Evolutionary conservation across 371 early-diverging fungal species (phyloP), one percentile per base, ranked within the genome.

Genomic region (Mucor mucedo): DNA sequence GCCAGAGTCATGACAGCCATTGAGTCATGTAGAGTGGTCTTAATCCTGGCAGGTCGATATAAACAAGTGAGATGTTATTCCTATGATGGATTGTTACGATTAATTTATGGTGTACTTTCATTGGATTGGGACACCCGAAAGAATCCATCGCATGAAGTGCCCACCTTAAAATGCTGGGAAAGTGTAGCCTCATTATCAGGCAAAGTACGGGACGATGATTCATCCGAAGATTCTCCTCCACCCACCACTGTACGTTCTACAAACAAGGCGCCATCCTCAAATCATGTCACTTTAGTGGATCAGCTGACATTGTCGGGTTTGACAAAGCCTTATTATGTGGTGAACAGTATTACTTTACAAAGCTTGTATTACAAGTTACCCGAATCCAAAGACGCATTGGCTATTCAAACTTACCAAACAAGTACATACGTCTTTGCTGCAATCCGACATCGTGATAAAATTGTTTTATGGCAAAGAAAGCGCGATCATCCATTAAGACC

Each of bases 61-160:
- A 72, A 73, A 16, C 74, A 77, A 55, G 72, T 81, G 5, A 70
- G 82, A 10, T 81, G 82, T 42, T 81, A 81, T 49, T 78, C 77
- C 1, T 66, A 74, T 2, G 74, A 76, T 49, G 77, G 75, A 2
- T 27, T 81, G 3, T 39, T 77, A 2, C 44, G 66, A 27, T 65
- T 78, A 0, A 62, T 70, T 9, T 77, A 78, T 48, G 73, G 65
- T 5, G 64, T 76, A 2, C 54, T 70, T 11, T 42, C 47, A 5
- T 33, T 78, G 3, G 62, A 71, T 41, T 80, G 80, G 80, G n/a
- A 58, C 0, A 10, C 40, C 28, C 48, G 76, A 30, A 38, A 35
- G 16, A 62, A 71, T 9, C 45, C 2, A 6, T 9, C 41, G 0
- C 63, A 64, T 52, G 70, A 74, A 63, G 58, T 74, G 4, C 79